A percentile compares a stretch with the other conserved stretches of the same genome.
phyloP scores from a whole-genome alignment of 371 early-diverging fungal species.

The Parasitella parasitica region DNA sequence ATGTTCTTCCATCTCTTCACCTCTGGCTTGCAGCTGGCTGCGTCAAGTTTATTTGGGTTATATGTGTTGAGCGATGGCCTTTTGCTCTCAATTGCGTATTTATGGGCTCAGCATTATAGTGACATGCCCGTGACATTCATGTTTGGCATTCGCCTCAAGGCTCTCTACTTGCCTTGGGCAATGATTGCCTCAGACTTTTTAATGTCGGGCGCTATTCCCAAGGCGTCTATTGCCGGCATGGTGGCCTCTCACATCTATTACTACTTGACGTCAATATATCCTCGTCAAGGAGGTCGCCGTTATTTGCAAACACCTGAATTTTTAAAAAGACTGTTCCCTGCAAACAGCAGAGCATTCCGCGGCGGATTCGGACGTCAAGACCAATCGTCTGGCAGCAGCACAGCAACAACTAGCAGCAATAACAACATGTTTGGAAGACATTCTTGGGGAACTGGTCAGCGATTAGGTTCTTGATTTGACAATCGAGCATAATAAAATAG shows the following conservation, averaged over 20 bases:
- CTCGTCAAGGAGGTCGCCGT: constrained; percentile 56
- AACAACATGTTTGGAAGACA: constrained; percentile 33
- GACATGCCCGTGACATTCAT: constrained; percentile 72
- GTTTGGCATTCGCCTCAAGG: constrained; percentile 84
- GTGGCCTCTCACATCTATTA: constrained; percentile 58
- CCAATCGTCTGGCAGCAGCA: background rate
- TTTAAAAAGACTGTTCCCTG: constrained; percentile 49
- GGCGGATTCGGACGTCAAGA: constrained; percentile 13
- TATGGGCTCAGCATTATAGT: constrained; percentile 75
- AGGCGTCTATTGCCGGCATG: constrained; percentile 47
- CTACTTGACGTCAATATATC: constrained; percentile 53
- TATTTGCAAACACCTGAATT: constrained; percentile 56
- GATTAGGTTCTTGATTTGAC: constrained; percentile 34
- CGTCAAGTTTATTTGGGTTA: constrained; percentile 25
- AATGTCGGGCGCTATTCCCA: constrained; percentile 40
- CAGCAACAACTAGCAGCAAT: background rate
- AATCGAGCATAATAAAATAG: too few species aligned
- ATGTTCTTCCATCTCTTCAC: constrained; percentile 69
- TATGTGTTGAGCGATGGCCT: constrained; percentile 50
- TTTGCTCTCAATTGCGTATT: constrained; percentile 65
- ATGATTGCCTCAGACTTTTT: constrained; percentile 56
- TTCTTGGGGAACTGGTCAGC: constrained; percentile 49
- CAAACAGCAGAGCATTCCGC: constrained; percentile 12
- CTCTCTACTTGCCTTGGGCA: constrained; percentile 70
- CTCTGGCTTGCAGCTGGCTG: constrained; percentile 40